Conservation (phyloP, 139 green algal species). For the Edaphochlamys debaryana region DNA sequence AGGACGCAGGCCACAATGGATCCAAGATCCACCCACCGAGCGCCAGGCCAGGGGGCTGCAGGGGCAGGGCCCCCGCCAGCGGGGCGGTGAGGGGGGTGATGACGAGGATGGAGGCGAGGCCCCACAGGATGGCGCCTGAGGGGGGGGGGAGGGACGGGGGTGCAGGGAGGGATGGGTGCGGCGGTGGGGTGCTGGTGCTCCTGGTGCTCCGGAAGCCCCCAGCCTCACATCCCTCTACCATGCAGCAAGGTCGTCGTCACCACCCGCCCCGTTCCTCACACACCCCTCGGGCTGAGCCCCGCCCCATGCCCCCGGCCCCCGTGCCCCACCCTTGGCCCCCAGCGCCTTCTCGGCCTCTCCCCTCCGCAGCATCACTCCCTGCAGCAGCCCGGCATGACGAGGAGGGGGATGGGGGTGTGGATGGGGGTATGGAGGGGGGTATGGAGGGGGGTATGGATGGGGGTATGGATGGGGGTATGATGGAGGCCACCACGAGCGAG, state of each 20-base stretch:
- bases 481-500: not conserved
- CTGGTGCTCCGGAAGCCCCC: no score
- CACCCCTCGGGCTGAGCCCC: no score
- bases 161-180: not conserved
- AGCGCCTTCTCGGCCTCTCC: conserved; percentile 53
- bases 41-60: conserved; percentile 61
- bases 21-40: conserved; percentile 52
- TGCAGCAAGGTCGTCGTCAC: no score
- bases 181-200: not conserved
- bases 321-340: conserved; percentile 21
- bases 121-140: conserved; percentile 58
- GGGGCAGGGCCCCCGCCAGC: conserved; percentile 48
- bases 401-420: not conserved
- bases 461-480: not conserved
- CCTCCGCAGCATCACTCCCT: conserved; percentile 48
- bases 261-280: no score
- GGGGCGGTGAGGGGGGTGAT: conserved; percentile 68
- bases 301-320: no score
- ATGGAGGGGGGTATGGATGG: not conserved
- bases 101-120: conserved; percentile 68
- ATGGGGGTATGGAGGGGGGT: no score
- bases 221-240: no score
- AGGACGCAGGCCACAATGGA: no score
- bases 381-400: not conserved
- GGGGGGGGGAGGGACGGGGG: not conserved